Evolutionary conservation across 202 grass and related monocot species (phyloP), one percentile per base, ranked within the genome.

Genomic region (Carex arenaria): DNA sequence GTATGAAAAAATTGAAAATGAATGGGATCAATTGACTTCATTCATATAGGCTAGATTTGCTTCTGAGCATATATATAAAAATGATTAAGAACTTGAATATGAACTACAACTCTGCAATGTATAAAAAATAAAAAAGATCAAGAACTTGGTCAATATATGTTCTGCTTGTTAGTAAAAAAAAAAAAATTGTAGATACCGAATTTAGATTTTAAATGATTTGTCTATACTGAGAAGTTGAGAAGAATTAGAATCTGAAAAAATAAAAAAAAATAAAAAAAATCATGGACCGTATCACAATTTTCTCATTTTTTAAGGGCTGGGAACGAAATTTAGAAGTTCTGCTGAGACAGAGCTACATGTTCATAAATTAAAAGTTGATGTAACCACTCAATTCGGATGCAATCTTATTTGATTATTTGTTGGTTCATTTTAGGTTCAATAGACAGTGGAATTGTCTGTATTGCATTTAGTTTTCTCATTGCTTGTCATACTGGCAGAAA

Each of bases 341-440:
- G 14, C 49, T 76, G 51, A 14, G 26, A 31, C 73, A 56, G 28
- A 18, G 52, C 7, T 19, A 57, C 28, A 19, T 57, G 7, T 28
- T 10, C 73, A 77, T 56, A 76, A 18, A 76, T 49, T 47, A 51
- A 59, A n/a, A 14, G 7, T 77, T 77, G 52, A 77, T 77, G 28
- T 77, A 59, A 59, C 73, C 52, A 77, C 28, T 57, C 51, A 56
- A 76, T 56, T 32, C 2, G 26, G 52, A 56, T 57, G 23, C 73
- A 14, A 76, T 52, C 14, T 77, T 11, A 3, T 36, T 56, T 59
- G 28, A 57, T 57, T 57, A 17, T 59, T 76, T 76, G 72, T 56
- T 77, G 73, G 73, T 38, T 77, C 73, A 19, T 57, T 77, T 77
- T 77, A 32, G 72, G 72, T 3, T 57, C 52, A 57, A 20, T 19